Evolutionary conservation across 2,329 filamentous ascomycete species (phyloP).

Genomic region (Setomelanomma holmii): DNA sequence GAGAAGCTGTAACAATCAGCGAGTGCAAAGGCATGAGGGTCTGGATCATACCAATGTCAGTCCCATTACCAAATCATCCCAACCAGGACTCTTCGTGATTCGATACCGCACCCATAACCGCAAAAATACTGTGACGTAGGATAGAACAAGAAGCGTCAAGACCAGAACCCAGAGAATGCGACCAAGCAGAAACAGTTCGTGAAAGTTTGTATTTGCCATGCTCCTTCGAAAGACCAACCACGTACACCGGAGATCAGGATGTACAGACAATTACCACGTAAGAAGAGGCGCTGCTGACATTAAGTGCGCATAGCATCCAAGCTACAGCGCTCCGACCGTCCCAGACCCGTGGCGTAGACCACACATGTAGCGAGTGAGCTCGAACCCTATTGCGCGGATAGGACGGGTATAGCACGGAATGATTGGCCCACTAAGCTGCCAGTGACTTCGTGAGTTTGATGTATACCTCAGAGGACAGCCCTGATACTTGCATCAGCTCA

Average conservation of each 20-base stretch:
- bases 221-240: conserved; percentile 10
- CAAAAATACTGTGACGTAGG: conserved; percentile 38
- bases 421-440: conserved; percentile 15
- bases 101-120: conserved; percentile 42
- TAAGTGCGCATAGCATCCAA: conserved; percentile 15
- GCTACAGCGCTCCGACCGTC: conserved; percentile 12
- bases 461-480: conserved; percentile 16
- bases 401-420: neutral
- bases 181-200: conserved; percentile 30
- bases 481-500: neutral
- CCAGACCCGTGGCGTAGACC: conserved; percentile 8
- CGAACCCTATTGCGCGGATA: conserved; percentile 22
- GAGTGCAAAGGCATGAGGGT: neutral
- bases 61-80: conserved; percentile 44
- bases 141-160: conserved; percentile 35
- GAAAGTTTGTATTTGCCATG: conserved; percentile 11
- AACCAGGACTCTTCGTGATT: conserved; percentile 43
- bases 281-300: conserved; percentile 14
- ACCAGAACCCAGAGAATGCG: conserved; percentile 25
- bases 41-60: conserved; percentile 30
- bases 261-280: conserved; percentile 3
- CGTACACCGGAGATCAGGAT: conserved; percentile 11
- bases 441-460: conserved; percentile 22
- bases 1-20: conserved; percentile 18
- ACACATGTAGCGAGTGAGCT: conserved; percentile 13